Conservation (phyloP, 2,329 filamentous ascomycete genomes). For the Trichoderma sp. region DNA sequence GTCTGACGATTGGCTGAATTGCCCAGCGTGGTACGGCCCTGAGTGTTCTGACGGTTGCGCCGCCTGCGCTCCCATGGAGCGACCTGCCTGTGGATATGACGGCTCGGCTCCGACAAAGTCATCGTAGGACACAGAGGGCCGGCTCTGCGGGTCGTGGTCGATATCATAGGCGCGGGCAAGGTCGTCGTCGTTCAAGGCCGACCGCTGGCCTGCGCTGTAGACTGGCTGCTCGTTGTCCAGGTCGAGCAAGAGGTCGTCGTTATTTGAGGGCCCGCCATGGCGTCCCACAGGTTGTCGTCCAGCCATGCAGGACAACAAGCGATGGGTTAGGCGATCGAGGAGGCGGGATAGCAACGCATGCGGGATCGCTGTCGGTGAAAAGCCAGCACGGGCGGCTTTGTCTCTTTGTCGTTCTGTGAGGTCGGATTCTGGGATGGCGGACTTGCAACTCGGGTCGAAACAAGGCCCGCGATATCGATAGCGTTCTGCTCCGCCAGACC, state of each 20-base stretch:
- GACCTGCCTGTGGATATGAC: constrained; percentile 48
- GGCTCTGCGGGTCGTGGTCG: constrained; percentile 63
- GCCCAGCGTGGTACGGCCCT: constrained; percentile 51
- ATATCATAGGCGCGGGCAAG: constrained; percentile 74
- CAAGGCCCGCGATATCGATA: constrained; percentile 24
- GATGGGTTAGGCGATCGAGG: constrained; percentile 36
- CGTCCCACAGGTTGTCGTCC: constrained; percentile 54
- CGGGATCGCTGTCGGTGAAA: constrained; percentile 30
- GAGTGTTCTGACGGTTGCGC: constrained; percentile 4
- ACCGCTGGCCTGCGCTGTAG: constrained; percentile 75
- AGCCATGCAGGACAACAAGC: constrained; percentile 59
- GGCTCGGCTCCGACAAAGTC: constrained; percentile 78
- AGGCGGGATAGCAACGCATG: constrained; percentile 38
- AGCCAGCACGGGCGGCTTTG: constrained; percentile 11
- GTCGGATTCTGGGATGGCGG: background rate
- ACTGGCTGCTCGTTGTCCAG: constrained; percentile 69
- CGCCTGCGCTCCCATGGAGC: constrained; percentile 38
- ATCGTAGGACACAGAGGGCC: constrained; percentile 91
- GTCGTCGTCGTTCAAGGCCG: constrained; percentile 79
- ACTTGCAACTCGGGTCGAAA: constrained; percentile 13
- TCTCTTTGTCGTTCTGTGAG: background rate
- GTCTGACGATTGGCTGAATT: constrained; percentile 75
- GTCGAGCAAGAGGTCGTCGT: constrained; percentile 70
- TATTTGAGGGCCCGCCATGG: constrained; percentile 52
- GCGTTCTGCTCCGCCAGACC: background rate